A percentile compares a stretch with the other conserved stretches of the same genome.
Conservation (phyloP, 106 monocot genomes). For the Posidonia australis region DNA sequence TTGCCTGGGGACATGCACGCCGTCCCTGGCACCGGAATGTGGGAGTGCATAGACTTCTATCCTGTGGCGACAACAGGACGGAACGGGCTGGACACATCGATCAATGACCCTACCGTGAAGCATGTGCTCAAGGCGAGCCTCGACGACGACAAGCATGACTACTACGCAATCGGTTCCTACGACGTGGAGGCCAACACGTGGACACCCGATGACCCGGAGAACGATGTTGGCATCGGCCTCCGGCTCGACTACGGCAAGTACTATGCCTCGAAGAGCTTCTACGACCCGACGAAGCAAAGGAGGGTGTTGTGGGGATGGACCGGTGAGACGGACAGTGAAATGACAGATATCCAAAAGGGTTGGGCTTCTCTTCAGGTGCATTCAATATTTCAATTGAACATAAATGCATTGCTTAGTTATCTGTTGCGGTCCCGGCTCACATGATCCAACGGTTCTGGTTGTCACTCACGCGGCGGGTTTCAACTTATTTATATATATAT, state of each 20-base stretch:
- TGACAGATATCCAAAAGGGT: constrained; percentile 49
- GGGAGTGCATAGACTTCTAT: constrained; percentile 91
- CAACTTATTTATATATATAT: too few relatives aligned
- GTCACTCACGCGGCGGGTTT: too few relatives aligned
- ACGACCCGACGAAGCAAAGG: constrained; percentile 38
- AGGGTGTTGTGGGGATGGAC: constrained; percentile 78
- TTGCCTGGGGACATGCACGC: constrained; percentile 37
- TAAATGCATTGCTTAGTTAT: too few relatives aligned
- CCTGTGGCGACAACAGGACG: constrained; percentile 34
- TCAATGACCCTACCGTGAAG: constrained; percentile 23
- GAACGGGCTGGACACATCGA: constrained; percentile 59
- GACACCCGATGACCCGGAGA: constrained; percentile 56
- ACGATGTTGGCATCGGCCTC: constrained; percentile 67
- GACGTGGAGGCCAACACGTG: constrained; percentile 28
- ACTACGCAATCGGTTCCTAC: constrained; percentile 73
- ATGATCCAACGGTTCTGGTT: too few relatives aligned
- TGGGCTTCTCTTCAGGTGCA: constrained; percentile 80
- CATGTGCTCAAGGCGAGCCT: constrained; percentile 82
- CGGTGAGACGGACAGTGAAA: constrained; percentile 73
- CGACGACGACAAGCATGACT: constrained; percentile 69
- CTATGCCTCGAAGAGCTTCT: constrained; percentile 95
- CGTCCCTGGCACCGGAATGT: constrained; percentile 67
- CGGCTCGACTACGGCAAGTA: constrained; percentile 77
- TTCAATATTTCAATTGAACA: neutral
- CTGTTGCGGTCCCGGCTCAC: too few relatives aligned